Conservation (phyloP, 305 asterid genomes). For the Fraxinus velutina region DNA sequence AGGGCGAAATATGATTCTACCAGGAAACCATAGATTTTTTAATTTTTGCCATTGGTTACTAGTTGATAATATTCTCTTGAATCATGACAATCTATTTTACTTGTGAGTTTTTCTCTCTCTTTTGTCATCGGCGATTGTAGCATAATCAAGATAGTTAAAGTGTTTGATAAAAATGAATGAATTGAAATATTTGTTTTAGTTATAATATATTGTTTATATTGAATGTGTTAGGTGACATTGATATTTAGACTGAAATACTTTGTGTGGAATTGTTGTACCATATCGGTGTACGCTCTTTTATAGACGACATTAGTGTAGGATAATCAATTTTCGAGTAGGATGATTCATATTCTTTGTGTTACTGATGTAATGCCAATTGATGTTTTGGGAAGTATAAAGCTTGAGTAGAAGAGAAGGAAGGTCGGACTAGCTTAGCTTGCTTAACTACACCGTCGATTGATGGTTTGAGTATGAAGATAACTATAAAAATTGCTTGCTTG, state of each 20-base stretch:
- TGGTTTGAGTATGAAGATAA: neutral
- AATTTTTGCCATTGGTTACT: too few species aligned
- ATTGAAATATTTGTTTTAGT: neutral
- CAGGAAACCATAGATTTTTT: too few species aligned
- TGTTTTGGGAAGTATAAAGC: neutral
- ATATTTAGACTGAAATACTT: too few species aligned
- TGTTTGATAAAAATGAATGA: neutral
- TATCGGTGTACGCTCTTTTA: neutral
- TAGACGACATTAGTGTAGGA: neutral
- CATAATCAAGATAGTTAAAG: neutral
- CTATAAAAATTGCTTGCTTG: neutral
- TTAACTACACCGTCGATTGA: neutral
- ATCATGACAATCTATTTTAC: neutral
- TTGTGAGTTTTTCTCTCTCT: neutral
- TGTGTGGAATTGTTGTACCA: neutral
- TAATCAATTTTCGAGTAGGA: too few species aligned
- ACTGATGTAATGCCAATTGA: neutral
- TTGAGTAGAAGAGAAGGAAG: neutral
- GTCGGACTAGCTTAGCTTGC: neutral
- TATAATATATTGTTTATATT: neutral
- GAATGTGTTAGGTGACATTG: neutral
- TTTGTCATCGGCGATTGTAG: neutral
- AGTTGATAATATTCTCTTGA: too few species aligned
- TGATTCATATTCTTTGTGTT: neutral
- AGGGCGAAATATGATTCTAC: too few species aligned